These are phyloP conservation scores for Penicillium paxilli DNA, from an alignment of 495 filamentous ascomycete genomes.

Conservation along the genomic window DNA sequence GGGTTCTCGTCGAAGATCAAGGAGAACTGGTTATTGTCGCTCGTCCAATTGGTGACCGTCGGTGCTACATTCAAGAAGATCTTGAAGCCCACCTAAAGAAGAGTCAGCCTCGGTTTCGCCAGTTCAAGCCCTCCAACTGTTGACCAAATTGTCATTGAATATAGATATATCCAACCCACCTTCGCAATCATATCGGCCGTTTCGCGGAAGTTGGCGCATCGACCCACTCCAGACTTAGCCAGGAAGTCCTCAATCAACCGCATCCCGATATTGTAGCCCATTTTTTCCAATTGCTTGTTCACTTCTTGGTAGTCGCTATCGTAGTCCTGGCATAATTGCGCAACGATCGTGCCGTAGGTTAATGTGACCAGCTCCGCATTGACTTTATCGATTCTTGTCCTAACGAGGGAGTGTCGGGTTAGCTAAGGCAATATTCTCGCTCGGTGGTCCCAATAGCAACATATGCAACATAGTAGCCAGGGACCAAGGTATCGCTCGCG, in stretches of 20 bases:
- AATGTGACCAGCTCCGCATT: constrained; percentile 95
- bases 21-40: constrained; percentile 94
- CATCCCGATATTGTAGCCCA: constrained; percentile 98
- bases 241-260: constrained; percentile 97
- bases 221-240: constrained; percentile 84
- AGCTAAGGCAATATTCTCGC: too few relatives aligned
- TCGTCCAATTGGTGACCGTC: constrained; percentile 91
- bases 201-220: constrained; percentile 90
- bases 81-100: constrained; percentile 99
- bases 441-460: too few relatives aligned
- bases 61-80: constrained; percentile 99
- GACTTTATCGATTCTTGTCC: constrained; percentile 68
- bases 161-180: constrained; percentile 45
- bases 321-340: constrained; percentile 93
- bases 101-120: constrained; percentile 6
- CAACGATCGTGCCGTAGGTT: constrained; percentile 96
- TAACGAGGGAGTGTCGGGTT: constrained; percentile 14
- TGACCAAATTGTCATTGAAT: background rate
- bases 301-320: constrained; percentile 88
- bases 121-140: background rate
- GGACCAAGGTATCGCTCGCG: background rate
- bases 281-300: constrained; percentile 96
- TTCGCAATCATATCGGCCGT: constrained; percentile 96
- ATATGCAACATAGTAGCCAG: too few relatives aligned
- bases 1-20: constrained; percentile 97